Evolutionary conservation across 805 yeast genomes (phyloP).

Genomic region (Candida nonsorbophila): DNA sequence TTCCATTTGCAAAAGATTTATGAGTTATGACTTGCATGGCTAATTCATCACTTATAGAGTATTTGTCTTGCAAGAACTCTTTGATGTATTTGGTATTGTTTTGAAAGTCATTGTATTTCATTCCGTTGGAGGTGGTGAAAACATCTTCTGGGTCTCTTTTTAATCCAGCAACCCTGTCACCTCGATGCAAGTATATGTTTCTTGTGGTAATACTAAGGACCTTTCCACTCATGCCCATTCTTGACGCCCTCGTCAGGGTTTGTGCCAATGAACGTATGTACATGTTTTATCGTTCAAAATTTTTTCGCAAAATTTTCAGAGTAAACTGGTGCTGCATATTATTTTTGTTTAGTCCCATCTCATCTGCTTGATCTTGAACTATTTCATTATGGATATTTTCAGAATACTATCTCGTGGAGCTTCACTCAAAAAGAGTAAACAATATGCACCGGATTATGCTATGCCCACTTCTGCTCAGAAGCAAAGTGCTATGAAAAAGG

Average conservation of each 20-base stretch:
- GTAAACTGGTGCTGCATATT: too few relatives aligned
- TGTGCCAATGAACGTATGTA: too few relatives aligned
- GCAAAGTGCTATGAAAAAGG: constrained; percentile 23
- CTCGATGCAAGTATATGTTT: constrained; percentile 38
- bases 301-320: too few relatives aligned
- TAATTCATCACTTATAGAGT: constrained; percentile 52
- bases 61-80: constrained; percentile 42
- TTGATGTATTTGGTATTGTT: constrained; percentile 47
- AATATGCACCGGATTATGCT: constrained; percentile 37
- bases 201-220: constrained; percentile 14
- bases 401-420: constrained; percentile 85
- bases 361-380: background rate
- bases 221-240: too few relatives aligned
- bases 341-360: constrained; percentile 1
- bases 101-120: constrained; percentile 47
- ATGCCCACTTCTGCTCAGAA: constrained; percentile 19
- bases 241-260: too few relatives aligned
- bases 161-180: constrained; percentile 63
- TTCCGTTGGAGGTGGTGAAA: constrained; percentile 24
- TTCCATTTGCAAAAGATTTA: constrained; percentile 91
- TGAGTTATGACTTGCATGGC: constrained; percentile 83
- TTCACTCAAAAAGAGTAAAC: constrained; percentile 55
- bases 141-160: constrained; percentile 63
- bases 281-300: background rate
- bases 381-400: constrained; percentile 75